A percentile compares a stretch with the other conserved stretches of the same genome.
Evolutionary conservation across 2,329 filamentous ascomycete species (phyloP).

Genomic region (Cytospora chrysosperma): DNA sequence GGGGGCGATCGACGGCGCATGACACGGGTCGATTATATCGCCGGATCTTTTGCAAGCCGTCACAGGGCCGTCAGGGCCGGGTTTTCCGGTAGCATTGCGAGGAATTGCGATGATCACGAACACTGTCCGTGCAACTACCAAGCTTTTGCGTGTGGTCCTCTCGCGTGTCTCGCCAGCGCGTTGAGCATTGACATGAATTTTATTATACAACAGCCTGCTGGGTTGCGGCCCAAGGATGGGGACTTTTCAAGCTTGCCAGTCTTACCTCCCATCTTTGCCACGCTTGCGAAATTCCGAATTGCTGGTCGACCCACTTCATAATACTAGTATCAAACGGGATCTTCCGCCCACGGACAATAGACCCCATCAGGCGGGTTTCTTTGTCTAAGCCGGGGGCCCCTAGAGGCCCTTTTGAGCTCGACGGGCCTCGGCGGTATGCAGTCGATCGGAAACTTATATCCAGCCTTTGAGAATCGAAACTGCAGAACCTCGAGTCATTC

Average conservation of each 20-base stretch:
- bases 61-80: too few relatives aligned
- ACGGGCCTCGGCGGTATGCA: background rate
- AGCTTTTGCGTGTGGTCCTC: background rate
- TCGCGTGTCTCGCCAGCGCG: background rate
- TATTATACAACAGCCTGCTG: background rate
- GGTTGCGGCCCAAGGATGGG: background rate
- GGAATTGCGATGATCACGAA: background rate
- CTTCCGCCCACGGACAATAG: background rate
- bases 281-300: background rate
- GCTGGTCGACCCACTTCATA: background rate
- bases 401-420: too few relatives aligned
- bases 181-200: background rate
- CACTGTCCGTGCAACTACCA: background rate
- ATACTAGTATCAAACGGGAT: background rate
- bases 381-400: background rate
- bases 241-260: background rate
- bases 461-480: background rate
- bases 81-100: background rate
- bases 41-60: background rate
- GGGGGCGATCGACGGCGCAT: too few relatives aligned
- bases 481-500: too few relatives aligned
- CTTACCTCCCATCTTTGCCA: background rate
- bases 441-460: background rate
- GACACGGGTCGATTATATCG: background rate
- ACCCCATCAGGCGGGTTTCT: background rate